Evolutionary conservation across 306 rosid genomes (phyloP).

Genomic region (Pyrus communis): DNA sequence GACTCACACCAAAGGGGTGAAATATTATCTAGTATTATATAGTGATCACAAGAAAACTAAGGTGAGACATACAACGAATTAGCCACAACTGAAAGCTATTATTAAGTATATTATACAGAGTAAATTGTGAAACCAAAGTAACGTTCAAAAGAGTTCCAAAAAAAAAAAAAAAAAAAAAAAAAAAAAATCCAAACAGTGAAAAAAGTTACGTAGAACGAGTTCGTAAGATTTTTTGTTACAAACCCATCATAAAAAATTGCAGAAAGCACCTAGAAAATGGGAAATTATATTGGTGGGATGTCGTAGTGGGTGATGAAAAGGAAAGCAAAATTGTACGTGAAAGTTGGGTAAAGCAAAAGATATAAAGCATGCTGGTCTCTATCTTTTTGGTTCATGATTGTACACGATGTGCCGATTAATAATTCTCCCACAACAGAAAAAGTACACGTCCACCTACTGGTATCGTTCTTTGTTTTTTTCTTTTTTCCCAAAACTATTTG

Average conservation of each 20-base stretch:
- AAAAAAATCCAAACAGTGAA: background rate
- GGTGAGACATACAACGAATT: background rate
- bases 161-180: no score
- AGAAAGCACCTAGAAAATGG: no score
- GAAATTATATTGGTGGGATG: background rate
- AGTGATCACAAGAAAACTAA: background rate
- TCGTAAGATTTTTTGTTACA: background rate
- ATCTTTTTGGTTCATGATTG: background rate
- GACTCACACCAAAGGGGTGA: background rate
- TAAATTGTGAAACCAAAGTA: background rate
- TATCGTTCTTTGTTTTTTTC: background rate
- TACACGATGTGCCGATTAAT: background rate
- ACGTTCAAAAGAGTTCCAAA: background rate
- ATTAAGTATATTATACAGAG: no score
- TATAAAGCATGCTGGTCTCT: background rate
- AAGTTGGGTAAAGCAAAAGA: background rate
- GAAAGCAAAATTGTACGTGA: background rate
- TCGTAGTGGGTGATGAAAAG: background rate
- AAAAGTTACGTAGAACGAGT: background rate
- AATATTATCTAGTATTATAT: background rate
- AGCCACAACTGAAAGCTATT: background rate
- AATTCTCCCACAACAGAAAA: background rate
- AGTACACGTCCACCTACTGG: background rate
- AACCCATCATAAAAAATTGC: background rate
- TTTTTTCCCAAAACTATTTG: background rate